Evolutionary conservation across 192 early-diverging fungal genomes (phyloP).

Genomic region (Allomyces arbusculus): DNA sequence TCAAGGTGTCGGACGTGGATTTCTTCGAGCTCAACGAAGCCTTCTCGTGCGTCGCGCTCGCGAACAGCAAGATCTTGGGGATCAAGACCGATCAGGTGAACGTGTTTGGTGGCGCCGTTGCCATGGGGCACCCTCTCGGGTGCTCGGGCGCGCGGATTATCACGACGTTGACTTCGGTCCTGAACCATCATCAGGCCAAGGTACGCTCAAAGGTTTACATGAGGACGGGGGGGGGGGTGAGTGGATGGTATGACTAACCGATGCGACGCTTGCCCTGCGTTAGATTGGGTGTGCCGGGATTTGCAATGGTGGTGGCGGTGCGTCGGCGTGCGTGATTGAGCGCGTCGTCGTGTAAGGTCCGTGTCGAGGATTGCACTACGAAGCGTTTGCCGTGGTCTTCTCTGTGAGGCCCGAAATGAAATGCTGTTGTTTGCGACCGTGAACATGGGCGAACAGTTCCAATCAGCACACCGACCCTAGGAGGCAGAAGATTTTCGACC

Average conservation of each 20-base stretch:
- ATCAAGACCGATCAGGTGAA: constrained; percentile 64
- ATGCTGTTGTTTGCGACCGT: not conserved
- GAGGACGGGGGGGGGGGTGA: constrained; percentile 10
- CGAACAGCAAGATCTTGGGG: constrained; percentile 62
- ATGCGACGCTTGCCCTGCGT: constrained; percentile 1
- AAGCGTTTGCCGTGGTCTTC: not conserved
- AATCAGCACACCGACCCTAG: not conserved
- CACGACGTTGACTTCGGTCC: constrained; percentile 51
- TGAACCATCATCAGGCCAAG: constrained; percentile 36
- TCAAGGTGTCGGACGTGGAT: constrained; percentile 21
- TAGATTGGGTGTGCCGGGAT: constrained; percentile 80
- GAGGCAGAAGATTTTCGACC: not conserved
- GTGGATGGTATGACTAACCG: too few species aligned
- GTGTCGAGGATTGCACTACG: too few species aligned
- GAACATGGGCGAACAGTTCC: not conserved
- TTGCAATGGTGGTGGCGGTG: constrained; percentile 94
- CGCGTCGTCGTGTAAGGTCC: constrained; percentile 5
- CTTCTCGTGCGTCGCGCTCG: constrained; percentile 60
- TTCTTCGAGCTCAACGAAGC: constrained; percentile 71
- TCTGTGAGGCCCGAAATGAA: not conserved
- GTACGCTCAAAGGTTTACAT: not conserved
- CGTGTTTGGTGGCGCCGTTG: constrained; percentile 86
- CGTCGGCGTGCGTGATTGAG: constrained; percentile 65
- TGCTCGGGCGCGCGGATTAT: constrained; percentile 82
- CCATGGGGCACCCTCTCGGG: constrained; percentile 94